phyloP scores from a whole-genome alignment of 176 grass and related monocot genomes.

The Oryza nivara region DNA sequence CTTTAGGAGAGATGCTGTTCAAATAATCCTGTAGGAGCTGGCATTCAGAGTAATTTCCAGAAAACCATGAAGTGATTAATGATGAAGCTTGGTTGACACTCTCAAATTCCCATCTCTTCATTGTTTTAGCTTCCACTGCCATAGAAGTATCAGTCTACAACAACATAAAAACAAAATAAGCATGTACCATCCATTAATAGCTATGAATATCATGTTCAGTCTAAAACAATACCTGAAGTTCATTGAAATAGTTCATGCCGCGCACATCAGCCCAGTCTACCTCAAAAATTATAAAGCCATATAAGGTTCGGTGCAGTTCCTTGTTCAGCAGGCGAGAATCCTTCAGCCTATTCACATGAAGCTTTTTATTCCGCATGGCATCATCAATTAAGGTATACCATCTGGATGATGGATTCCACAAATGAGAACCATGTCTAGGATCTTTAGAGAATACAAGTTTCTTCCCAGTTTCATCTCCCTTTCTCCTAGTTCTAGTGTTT shows the following conservation, averaged over 20 bases:
- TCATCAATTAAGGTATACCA: slow-evolving; percentile 93
- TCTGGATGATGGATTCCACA: slow-evolving; percentile 54
- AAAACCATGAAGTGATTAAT: slow-evolving; percentile 72
- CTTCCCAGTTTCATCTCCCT: slow-evolving; percentile 60
- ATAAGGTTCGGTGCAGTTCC: slow-evolving; percentile 81
- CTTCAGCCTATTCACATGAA: slow-evolving; percentile 89
- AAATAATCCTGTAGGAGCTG: slow-evolving; percentile 67
- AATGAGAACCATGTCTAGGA: slow-evolving; percentile 49
- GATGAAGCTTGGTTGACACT: slow-evolving; percentile 81
- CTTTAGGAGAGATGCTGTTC: slow-evolving; percentile 62
- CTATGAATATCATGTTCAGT: background rate
- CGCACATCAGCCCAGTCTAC: slow-evolving; percentile 82
- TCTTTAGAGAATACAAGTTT: slow-evolving; percentile 57
- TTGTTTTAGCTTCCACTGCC: slow-evolving; percentile 80
- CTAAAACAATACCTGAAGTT: slow-evolving; percentile 78
- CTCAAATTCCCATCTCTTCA: slow-evolving; percentile 98
- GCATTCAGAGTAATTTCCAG: slow-evolving; percentile 58
- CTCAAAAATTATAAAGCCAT: slow-evolving; percentile 97
- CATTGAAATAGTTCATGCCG: slow-evolving; percentile 95
- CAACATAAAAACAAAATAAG: slow-evolving; percentile 23
- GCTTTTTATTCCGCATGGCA: slow-evolving; percentile 76
- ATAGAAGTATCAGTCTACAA: slow-evolving; percentile 90
- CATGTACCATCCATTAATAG: slow-evolving; percentile 17
- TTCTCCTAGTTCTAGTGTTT: slow-evolving; percentile 69
- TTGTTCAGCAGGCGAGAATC: slow-evolving; percentile 73